Percentiles rank a stretch among this genome's conserved stretches.
These are phyloP conservation scores for Carex sylvatica DNA, from an alignment of 202 grass and related monocot genomes.

Conservation along the genomic window DNA sequence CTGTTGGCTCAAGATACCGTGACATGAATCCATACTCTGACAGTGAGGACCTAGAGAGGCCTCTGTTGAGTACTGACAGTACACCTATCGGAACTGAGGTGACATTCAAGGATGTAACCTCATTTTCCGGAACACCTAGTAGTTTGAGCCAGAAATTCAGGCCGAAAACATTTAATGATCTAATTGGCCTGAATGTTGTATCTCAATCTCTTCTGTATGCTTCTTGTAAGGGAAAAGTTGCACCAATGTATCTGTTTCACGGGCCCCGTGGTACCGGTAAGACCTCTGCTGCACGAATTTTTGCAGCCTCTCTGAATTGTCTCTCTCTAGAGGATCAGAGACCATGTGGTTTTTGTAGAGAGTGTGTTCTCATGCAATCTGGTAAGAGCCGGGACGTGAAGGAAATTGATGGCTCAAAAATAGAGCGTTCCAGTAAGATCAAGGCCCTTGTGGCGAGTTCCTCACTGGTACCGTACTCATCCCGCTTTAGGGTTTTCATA, in stretches of 20 bases:
- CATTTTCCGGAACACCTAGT: constrained; percentile 62
- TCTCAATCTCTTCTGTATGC: constrained; percentile 84
- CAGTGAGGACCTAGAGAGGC: constrained; percentile 80
- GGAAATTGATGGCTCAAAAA: constrained; percentile 78
- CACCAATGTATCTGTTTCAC: constrained; percentile 94
- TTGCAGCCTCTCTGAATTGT: constrained; percentile 90
- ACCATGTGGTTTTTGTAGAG: constrained; percentile 86
- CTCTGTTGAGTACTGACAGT: constrained; percentile 61
- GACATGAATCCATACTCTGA: constrained; percentile 67
- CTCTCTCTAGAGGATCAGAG: constrained; percentile 81
- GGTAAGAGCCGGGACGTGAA: constrained; percentile 86
- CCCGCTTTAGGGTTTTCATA: constrained; percentile 87
- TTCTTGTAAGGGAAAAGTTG: constrained; percentile 80
- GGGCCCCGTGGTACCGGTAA: constrained; percentile 88
- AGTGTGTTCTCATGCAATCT: constrained; percentile 81
- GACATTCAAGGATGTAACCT: constrained; percentile 40
- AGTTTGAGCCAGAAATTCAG: constrained; percentile 97
- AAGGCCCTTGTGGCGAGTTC: constrained; percentile 80
- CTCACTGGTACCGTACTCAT: constrained; percentile 70
- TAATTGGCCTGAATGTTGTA: constrained; percentile 84
- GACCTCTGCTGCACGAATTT: constrained; percentile 77
- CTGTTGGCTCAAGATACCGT: constrained; percentile 73
- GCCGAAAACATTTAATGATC: constrained; percentile 80
- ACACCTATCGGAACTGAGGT: constrained; percentile 39
- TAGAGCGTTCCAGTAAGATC: constrained; percentile 63